Base-by-base conservation (phyloP, 1,284 basidiomycete genomes). In the Cryptococcus sp. region DNA sequence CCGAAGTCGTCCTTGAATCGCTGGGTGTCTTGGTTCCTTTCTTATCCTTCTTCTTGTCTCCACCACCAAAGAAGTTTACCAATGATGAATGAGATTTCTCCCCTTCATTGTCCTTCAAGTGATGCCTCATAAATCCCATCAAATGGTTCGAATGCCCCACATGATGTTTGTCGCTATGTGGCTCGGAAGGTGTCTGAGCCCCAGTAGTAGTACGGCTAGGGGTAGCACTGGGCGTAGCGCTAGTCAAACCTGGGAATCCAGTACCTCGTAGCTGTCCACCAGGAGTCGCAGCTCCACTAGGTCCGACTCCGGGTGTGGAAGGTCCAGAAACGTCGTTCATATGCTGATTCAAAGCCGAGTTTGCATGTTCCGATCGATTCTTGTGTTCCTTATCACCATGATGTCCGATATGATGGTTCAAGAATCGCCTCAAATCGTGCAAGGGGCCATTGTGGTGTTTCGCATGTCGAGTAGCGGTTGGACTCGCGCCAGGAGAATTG, bases 351-450 rank as follows among this genome's bases (percentile, higher is more conserved):
- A 63, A 36, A 18, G 62, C 59, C 18, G 57, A 53, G 9, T 52
- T 42, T 9, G 59, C 61, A 14, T 59, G 50, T 25, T 64, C 57
- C 2, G 24, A 37, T 3, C 37, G 28, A 25, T 52, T 34, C 19
- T 52, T 54, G 48, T 64, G 61, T 45, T 66, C 64, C 31, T 66
- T 56, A 41, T 69, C 59, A 4, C 36, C 36, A 51, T 74, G 69
- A 56, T 87, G 84, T 54, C 84, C 84, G 49, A 91, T 85, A 75
- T 91, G 88, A 74, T 88, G 83, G 75, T 92, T 88, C 56, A 94
- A 81, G 78, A 94, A 93, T 28, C 91, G 86, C 68, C 90, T 90
- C 62, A 96, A 83, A 73, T 94, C 91, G 74, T 88, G 84, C 46
- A 96, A 80, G 3, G 89, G 86, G 0, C 88, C 78, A 13, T 62